Evolutionary conservation across 495 filamentous ascomycete genomes (phyloP).

Genomic region (Penicillium argentinense): DNA sequence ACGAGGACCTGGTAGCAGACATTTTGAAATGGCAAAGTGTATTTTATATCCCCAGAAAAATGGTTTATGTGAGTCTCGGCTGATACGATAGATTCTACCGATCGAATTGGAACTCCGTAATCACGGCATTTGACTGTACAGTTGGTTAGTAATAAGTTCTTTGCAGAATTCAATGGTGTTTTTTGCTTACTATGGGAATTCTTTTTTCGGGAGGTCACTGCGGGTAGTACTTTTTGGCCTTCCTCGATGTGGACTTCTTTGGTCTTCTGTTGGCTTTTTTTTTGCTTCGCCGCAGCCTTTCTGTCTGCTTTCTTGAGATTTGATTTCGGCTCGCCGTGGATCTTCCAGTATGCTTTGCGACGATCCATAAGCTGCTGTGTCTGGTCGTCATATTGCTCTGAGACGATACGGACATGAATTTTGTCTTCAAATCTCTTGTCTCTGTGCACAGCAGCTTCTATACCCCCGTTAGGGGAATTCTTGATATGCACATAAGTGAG

Average conservation of each 20-base stretch:
- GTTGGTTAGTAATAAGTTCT: background rate
- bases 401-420: constrained; percentile 53
- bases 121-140: constrained; percentile 34
- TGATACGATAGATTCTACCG: constrained; percentile 44
- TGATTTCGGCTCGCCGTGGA: constrained; percentile 28
- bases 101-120: constrained; percentile 24
- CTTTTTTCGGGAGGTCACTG: constrained; percentile 36
- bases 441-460: constrained; percentile 73
- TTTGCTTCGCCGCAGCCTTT: constrained; percentile 30
- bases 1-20: constrained; percentile 65
- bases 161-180: constrained; percentile 8
- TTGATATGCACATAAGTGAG: constrained; percentile 77
- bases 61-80: constrained; percentile 41
- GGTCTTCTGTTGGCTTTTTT: constrained; percentile 30
- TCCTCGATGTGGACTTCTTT: constrained; percentile 25
- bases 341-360: constrained; percentile 60
- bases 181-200: constrained; percentile 37
- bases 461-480: constrained; percentile 38
- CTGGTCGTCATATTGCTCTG: constrained; percentile 42
- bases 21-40: constrained; percentile 68
- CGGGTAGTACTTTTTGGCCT: constrained; percentile 25
- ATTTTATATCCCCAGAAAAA: constrained; percentile 43
- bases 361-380: constrained; percentile 63
- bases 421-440: constrained; percentile 55
- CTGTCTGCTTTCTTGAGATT: constrained; percentile 36